Evolutionary conservation across 768 basidiomycete genomes (phyloP).

Genomic region (Agaricus subrufescens): DNA sequence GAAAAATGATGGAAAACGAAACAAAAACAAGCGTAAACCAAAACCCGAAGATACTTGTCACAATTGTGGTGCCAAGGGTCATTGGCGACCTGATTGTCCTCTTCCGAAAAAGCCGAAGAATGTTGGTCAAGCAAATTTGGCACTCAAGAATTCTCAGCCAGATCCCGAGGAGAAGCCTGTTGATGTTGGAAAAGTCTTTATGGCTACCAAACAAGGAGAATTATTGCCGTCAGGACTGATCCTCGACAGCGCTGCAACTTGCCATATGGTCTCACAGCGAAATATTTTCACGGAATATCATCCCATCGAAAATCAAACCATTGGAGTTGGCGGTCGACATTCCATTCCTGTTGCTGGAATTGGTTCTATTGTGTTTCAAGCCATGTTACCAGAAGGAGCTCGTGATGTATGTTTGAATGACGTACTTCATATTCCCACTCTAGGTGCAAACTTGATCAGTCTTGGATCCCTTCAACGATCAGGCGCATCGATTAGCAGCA

Average conservation of each 20-base stretch:
- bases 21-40: slow-evolving; percentile 3
- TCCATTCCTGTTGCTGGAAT: slow-evolving; percentile 12
- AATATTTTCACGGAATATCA: slow-evolving; percentile 6
- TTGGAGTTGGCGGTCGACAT: slow-evolving; percentile 13
- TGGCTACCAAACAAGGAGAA: not conserved
- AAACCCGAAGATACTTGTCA: slow-evolving; percentile 13
- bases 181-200: not conserved
- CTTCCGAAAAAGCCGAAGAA: slow-evolving; percentile 7
- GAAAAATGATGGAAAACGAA: too few relatives aligned
- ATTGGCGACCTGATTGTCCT: not conserved
- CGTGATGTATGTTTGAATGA: slow-evolving; percentile 8
- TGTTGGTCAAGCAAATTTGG: too few relatives aligned
- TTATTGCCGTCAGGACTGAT: slow-evolving; percentile 1
- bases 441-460: slow-evolving; percentile 16
- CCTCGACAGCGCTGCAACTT: slow-evolving; percentile 13
- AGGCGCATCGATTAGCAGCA: slow-evolving; percentile 5
- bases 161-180: too few relatives aligned
- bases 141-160: too few relatives aligned
- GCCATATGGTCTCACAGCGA: slow-evolving; percentile 13
- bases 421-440: slow-evolving; percentile 14
- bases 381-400: slow-evolving; percentile 2
- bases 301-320: not conserved
- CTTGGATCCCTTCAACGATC: slow-evolving; percentile 11
- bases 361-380: slow-evolving; percentile 10
- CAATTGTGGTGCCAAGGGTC: slow-evolving; percentile 11